These are phyloP conservation scores for Nannizziopsis barbatae DNA, from an alignment of 2,329 filamentous ascomycete genomes.

Conservation along the genomic window DNA sequence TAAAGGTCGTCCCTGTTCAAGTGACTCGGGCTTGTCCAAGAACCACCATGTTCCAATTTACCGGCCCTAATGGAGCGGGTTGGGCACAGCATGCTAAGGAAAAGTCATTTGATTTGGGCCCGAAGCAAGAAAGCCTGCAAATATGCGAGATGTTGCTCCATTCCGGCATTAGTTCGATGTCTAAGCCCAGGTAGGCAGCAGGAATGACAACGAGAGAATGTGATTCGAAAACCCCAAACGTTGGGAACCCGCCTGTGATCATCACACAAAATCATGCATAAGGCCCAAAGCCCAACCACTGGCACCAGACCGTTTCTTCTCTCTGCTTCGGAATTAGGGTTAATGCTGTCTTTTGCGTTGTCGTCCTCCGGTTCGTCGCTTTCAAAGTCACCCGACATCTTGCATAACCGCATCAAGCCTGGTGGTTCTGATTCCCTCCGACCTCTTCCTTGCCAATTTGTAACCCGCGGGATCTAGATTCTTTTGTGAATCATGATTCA, in stretches of 20 bases:
- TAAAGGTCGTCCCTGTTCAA: no score
- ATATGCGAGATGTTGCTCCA: no score
- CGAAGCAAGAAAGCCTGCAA: no score
- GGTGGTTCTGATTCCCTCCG: neutral
- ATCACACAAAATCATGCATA: neutral
- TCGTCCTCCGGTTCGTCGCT: slow-evolving; percentile 9
- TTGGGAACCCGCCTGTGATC: neutral
- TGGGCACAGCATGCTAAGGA: no score
- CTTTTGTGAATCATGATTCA: no score
- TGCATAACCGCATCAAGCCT: neutral
- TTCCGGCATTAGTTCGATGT: neutral
- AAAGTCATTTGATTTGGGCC: no score
- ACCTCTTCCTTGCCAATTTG: slow-evolving; percentile 7
- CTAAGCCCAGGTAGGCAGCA: neutral
- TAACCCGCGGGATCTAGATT: neutral
- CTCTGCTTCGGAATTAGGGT: neutral
- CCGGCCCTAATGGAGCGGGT: no score
- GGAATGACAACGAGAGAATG: no score
- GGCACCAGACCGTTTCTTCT: neutral
- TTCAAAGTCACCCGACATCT: slow-evolving; percentile 11
- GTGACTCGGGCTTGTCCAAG: no score
- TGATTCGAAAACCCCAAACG: neutral
- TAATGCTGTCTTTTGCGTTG: slow-evolving; percentile 11
- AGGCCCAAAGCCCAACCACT: neutral
- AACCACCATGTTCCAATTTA: no score